Conservation (phyloP, 148 eudicot genomes). For the Heliamphora exappendiculata region DNA sequence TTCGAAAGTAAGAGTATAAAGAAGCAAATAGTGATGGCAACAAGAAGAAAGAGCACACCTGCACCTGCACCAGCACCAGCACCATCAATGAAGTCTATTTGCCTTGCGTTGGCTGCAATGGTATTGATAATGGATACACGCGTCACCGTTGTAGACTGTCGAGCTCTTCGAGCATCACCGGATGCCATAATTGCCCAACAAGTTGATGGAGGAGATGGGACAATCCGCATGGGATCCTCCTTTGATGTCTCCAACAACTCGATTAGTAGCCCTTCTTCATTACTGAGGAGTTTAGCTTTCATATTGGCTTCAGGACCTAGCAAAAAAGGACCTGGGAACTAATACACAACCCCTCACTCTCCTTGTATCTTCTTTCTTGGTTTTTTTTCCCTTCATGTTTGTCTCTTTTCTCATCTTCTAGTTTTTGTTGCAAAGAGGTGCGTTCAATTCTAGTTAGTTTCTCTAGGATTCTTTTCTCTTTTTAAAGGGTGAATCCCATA, state of each 20-base stretch:
- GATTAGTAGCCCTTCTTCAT: background rate
- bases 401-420: background rate
- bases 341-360: background rate
- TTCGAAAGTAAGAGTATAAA: background rate
- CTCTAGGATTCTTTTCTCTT: background rate
- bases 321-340: conserved; percentile 15
- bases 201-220: background rate
- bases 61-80: too few relatives aligned
- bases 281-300: conserved; percentile 2
- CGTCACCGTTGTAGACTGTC: background rate
- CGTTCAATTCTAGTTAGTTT: background rate
- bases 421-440: background rate
- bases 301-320: conserved; percentile 15
- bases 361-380: background rate
- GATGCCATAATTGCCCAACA: background rate
- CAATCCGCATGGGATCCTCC: background rate
- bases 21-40: too few relatives aligned
- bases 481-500: background rate
- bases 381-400: background rate
- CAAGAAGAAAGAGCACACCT: background rate
- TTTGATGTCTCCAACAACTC: background rate
- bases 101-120: background rate
- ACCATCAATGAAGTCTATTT: conserved; percentile 2
- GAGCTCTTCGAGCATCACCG: conserved; percentile 9
- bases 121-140: background rate